phyloP scores from a whole-genome alignment of 306 rosid species.

The Cyclanthera cordifolia region DNA sequence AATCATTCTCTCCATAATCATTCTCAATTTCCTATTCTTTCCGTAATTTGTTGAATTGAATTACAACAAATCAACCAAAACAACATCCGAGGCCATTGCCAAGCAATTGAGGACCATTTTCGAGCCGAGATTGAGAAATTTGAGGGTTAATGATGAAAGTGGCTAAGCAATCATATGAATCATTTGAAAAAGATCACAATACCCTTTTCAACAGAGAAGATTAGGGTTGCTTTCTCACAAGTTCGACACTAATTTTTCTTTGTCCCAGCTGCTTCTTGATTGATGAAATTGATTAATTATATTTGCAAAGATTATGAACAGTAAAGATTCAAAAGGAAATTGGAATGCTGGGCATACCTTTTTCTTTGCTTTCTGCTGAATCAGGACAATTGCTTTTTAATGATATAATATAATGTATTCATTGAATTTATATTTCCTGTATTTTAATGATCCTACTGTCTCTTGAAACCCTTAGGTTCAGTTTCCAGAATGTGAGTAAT shows the following conservation, averaged over 20 bases:
- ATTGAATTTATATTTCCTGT: too few species aligned
- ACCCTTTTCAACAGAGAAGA: neutral
- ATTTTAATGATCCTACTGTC: too few species aligned
- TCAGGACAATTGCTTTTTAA: too few species aligned
- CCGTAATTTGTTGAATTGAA: too few species aligned
- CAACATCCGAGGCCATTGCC: neutral
- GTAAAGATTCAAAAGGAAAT: neutral
- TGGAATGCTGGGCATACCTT: neutral
- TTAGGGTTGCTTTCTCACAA: neutral
- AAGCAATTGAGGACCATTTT: neutral
- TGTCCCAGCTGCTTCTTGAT: neutral
- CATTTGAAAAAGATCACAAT: neutral
- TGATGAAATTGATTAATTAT: neutral
- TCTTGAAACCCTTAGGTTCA: too few species aligned
- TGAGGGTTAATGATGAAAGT: constrained; percentile 3
- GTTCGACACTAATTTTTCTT: neutral
- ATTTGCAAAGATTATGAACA: too few species aligned
- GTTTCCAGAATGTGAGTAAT: too few species aligned
- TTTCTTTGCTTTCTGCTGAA: too few species aligned
- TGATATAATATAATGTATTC: too few species aligned
- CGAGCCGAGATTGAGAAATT: neutral
- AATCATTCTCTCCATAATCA: too few species aligned
- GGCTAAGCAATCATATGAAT: neutral
- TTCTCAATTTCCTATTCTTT: too few species aligned
- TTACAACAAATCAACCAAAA: too few species aligned